phyloP scores from a whole-genome alignment of 2,329 filamentous ascomycete genomes.

The Cercospora sp. region DNA sequence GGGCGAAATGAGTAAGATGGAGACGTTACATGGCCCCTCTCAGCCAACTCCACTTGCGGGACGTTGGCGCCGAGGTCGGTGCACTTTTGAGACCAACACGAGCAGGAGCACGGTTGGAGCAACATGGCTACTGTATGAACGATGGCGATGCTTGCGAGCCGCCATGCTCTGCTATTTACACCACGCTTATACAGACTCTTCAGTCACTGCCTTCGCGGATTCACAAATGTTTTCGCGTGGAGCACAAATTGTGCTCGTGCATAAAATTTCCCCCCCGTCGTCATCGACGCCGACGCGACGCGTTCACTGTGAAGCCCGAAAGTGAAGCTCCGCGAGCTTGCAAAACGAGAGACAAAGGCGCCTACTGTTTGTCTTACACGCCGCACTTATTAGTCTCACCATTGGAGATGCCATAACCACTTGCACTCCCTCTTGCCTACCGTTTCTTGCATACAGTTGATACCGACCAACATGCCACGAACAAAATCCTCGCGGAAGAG shows the following conservation, averaged over 20 bases:
- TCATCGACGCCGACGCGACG: constrained; percentile 1
- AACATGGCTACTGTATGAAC: background rate
- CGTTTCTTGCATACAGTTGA: background rate
- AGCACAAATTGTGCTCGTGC: background rate
- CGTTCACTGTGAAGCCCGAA: background rate
- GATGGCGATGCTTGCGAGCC: background rate
- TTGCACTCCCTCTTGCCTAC: background rate
- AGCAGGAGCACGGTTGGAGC: background rate
- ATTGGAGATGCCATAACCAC: background rate
- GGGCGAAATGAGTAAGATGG: constrained; percentile 5
- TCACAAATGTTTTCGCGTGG: background rate
- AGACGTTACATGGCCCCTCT: constrained; percentile 1
- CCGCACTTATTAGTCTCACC: background rate
- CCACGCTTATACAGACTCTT: background rate
- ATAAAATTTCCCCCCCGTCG: background rate
- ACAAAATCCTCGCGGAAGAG: constrained; percentile 33
- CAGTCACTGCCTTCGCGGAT: background rate
- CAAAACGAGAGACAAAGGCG: background rate
- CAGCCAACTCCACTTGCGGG: constrained; percentile 5
- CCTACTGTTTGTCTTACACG: background rate
- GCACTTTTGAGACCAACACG: background rate
- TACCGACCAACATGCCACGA: constrained; percentile 12
- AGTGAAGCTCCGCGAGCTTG: constrained; percentile 1
- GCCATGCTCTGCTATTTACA: background rate
- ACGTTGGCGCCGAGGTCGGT: background rate